Conservation (phyloP, 2,329 filamentous ascomycete genomes). For the Hypoxylon sp. region DNA sequence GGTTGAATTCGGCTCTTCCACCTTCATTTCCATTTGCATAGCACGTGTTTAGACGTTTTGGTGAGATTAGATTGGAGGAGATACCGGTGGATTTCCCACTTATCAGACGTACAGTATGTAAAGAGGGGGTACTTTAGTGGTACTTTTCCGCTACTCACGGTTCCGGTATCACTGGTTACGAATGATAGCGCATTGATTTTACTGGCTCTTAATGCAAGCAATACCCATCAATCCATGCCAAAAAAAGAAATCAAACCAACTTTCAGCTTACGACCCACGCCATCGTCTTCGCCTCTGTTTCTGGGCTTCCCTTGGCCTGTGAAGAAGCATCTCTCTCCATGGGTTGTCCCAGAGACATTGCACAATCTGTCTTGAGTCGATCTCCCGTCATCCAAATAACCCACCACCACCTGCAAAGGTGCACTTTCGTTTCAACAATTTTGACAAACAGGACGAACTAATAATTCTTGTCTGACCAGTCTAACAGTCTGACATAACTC, state of each 20-base stretch:
- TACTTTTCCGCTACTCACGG: slow-evolving; percentile 22
- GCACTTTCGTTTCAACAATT: slow-evolving; percentile 37
- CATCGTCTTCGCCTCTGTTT: slow-evolving; percentile 33
- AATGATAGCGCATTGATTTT: slow-evolving; percentile 21
- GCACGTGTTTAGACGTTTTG: slow-evolving; percentile 28
- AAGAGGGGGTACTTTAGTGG: slow-evolving; percentile 9
- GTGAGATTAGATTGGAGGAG: slow-evolving; percentile 26
- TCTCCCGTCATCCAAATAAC: slow-evolving; percentile 33
- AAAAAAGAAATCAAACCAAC: slow-evolving; percentile 41
- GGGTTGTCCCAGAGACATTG: slow-evolving; percentile 31
- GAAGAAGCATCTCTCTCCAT: slow-evolving; percentile 18
- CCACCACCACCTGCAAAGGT: slow-evolving; percentile 13
- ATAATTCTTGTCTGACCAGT: slow-evolving; percentile 11
- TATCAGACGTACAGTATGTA: neutral
- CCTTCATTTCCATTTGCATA: slow-evolving; percentile 31
- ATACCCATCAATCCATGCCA: slow-evolving; percentile 25
- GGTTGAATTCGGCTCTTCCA: slow-evolving; percentile 24
- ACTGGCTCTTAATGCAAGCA: slow-evolving; percentile 9
- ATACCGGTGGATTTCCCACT: neutral
- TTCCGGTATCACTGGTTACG: slow-evolving; percentile 30
- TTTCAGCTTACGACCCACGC: slow-evolving; percentile 30
- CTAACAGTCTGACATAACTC: slow-evolving; percentile 15
- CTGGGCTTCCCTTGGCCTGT: slow-evolving; percentile 26
- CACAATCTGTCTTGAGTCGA: slow-evolving; percentile 39
- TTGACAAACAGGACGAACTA: slow-evolving; percentile 11